Conservation (phyloP, 23 red algal genomes). For the Gracilaria vermiculophylla region DNA sequence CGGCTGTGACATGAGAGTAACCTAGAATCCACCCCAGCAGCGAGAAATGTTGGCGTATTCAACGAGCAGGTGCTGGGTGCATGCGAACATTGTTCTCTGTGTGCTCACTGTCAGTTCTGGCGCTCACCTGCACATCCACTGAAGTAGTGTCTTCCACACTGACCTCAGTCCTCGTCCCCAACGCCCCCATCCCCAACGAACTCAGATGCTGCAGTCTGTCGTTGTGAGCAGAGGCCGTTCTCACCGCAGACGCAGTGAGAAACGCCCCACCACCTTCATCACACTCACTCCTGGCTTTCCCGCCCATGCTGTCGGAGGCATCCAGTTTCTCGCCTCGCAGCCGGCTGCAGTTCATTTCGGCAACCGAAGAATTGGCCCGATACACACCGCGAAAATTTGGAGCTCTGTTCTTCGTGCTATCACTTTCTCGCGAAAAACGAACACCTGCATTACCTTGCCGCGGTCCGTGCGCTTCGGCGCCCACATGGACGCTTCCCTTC, state of each 20-base stretch:
- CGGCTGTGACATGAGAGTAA: no score
- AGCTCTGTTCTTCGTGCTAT: neutral
- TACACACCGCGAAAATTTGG: neutral
- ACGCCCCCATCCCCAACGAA: neutral
- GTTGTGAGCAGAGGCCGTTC: neutral
- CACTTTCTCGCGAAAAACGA: neutral
- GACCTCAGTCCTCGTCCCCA: neutral
- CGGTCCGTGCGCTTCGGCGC: neutral
- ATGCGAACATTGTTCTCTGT: neutral
- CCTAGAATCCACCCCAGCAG: no score
- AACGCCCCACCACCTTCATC: neutral
- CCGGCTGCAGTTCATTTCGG: neutral
- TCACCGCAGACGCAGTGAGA: neutral
- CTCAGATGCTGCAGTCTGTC: neutral
- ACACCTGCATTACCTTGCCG: neutral
- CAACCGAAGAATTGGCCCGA: neutral
- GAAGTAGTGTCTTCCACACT: conserved; percentile 8
- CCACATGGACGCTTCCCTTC: neutral
- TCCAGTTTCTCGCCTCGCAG: neutral
- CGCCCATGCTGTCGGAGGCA: neutral
- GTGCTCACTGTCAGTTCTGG: neutral
- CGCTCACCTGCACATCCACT: neutral
- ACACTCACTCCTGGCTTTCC: neutral
- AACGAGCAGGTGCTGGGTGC: neutral
- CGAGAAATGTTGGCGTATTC: neutral